A percentile compares a stretch with the other conserved stretches of the same genome.
phyloP scores from a whole-genome alignment of 164 flowering plant species.

The Vitis riparia region DNA sequence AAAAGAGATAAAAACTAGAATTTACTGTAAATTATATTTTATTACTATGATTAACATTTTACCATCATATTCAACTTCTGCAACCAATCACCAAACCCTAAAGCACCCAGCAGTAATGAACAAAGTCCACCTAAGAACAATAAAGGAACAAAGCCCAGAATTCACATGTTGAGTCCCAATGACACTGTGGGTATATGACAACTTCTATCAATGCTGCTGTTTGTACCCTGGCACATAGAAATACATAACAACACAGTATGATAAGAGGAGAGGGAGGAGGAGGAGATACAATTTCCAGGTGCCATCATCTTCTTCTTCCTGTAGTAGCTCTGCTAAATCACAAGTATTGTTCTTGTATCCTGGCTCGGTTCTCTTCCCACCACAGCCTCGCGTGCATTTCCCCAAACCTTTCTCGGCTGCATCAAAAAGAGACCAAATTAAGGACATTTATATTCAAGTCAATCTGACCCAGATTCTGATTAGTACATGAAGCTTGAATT shows the following conservation, averaged over 20 bases:
- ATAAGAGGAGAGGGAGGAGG: neutral
- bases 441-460: neutral
- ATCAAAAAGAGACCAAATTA: neutral
- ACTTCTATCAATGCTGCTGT: too few relatives aligned
- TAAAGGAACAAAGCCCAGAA: neutral
- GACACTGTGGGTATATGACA: too few relatives aligned
- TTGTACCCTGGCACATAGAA: too few relatives aligned
- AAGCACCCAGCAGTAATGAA: neutral
- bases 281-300: neutral
- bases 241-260: too few relatives aligned
- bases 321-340: slow-evolving; percentile 22
- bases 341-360: slow-evolving; percentile 72
- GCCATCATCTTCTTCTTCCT: neutral
- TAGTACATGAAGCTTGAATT: neutral
- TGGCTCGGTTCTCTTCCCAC: slow-evolving; percentile 73
- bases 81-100: neutral
- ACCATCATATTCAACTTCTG: neutral
- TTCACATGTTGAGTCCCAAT: neutral
- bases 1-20: too few relatives aligned
- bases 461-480: neutral
- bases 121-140: neutral
- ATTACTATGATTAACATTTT: too few relatives aligned
- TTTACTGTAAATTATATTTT: too few relatives aligned
- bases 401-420: slow-evolving; percentile 77
- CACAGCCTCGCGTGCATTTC: slow-evolving; percentile 71